phyloP scores from a whole-genome alignment of 352 stramenopile genomes.

The Phytophthora sp. region DNA sequence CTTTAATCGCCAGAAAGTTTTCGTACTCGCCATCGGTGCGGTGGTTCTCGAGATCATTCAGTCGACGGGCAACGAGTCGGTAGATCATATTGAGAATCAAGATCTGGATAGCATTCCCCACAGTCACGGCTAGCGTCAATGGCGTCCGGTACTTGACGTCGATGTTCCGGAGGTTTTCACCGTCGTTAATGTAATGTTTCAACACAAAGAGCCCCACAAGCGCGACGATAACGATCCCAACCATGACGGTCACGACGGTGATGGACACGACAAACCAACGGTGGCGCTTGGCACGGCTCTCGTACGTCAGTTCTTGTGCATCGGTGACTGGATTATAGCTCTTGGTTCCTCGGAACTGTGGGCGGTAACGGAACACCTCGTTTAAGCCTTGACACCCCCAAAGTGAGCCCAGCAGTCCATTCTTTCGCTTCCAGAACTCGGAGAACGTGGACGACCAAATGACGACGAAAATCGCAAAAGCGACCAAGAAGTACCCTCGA shows the following conservation, averaged over 20 bases:
- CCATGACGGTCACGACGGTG: constrained; percentile 69
- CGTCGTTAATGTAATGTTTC: constrained; percentile 70
- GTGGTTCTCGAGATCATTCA: constrained; percentile 96
- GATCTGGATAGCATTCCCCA: constrained; percentile 88
- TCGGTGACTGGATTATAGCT: constrained; percentile 69
- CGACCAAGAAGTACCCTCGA: constrained; percentile 65
- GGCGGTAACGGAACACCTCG: constrained; percentile 64
- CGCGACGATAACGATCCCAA: constrained; percentile 66
- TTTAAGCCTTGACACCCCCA: constrained; percentile 88
- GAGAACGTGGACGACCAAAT: constrained; percentile 85
- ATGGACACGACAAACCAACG: constrained; percentile 63
- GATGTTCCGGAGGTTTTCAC: constrained; percentile 34
- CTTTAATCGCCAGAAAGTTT: constrained; percentile 96
- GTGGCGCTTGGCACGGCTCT: constrained; percentile 57
- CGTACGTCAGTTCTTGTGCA: constrained; percentile 61
- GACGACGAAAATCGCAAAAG: constrained; percentile 84
- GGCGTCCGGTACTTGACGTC: constrained; percentile 43
- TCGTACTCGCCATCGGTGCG: constrained; percentile 88
- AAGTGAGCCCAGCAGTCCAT: constrained; percentile 72
- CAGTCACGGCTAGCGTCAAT: constrained; percentile 48
- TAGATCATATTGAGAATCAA: constrained; percentile 93
- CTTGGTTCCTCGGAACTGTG: constrained; percentile 83
- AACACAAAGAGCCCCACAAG: constrained; percentile 66
- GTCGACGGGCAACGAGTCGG: constrained; percentile 82
- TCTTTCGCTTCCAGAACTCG: constrained; percentile 88